Conservation (phyloP, 2,329 filamentous ascomycete species). For the Pseudogymnoascus verrucosus region DNA sequence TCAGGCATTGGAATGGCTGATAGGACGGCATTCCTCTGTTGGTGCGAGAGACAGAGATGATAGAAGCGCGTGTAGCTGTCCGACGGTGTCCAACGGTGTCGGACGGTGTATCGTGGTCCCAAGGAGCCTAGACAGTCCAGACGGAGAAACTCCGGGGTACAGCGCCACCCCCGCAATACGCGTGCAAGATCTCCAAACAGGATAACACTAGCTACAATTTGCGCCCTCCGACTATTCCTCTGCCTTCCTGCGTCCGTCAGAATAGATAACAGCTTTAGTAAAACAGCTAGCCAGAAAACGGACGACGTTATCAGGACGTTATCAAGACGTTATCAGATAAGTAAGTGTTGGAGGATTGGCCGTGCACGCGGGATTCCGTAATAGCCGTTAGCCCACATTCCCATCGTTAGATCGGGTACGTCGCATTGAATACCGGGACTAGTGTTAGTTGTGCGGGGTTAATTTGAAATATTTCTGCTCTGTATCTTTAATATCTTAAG, state of each 20-base stretch:
- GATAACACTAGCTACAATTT: not conserved
- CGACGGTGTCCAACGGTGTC: not conserved
- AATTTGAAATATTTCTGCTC: not conserved
- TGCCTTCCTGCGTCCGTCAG: not conserved
- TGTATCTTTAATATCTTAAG: not conserved
- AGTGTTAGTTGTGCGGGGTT: not conserved
- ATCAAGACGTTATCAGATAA: not conserved
- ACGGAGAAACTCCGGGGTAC: not conserved
- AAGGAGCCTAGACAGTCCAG: not conserved
- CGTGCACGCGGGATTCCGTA: not conserved
- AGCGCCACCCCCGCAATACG: not conserved
- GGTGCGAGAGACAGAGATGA: not conserved
- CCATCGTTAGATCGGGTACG: not conserved
- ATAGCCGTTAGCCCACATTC: not conserved
- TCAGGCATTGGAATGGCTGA: slow-evolving; percentile 34
- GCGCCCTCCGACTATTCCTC: not conserved
- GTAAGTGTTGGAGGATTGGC: not conserved
- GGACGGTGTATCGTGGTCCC: not conserved
- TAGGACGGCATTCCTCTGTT: not conserved
- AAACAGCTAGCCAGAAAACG: not conserved
- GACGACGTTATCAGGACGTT: not conserved
- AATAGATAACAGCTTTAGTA: not conserved
- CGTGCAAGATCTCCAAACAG: not conserved
- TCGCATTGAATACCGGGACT: not conserved
- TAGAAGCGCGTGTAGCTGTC: not conserved